These are phyloP conservation scores for Podaxis sp. DNA, from an alignment of 768 basidiomycete species.

Conservation along the genomic window DNA sequence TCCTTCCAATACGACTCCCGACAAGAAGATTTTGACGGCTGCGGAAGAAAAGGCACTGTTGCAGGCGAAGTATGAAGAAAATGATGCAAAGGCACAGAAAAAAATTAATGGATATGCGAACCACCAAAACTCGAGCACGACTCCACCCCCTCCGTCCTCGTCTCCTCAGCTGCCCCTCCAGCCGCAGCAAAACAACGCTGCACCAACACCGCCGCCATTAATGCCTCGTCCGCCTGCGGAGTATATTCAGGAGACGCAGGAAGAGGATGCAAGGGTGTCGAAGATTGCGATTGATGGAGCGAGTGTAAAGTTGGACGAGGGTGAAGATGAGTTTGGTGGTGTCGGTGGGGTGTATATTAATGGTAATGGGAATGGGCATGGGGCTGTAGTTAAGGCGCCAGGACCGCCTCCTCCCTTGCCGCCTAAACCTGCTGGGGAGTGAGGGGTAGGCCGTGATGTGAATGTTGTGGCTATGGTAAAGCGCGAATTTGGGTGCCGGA, in stretches of 20 bases:
- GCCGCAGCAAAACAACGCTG: constrained; percentile 19
- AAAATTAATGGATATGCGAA: background rate
- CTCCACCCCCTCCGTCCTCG: background rate
- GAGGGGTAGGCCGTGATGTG: background rate
- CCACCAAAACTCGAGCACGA: background rate
- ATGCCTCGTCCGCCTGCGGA: constrained; percentile 75
- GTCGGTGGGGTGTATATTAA: constrained; percentile 4
- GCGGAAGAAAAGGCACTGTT: constrained; percentile 79
- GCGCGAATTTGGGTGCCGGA: background rate
- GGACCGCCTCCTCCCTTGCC: constrained; percentile 19
- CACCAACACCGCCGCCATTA: constrained; percentile 64
- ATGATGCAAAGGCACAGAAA: constrained; percentile 34
- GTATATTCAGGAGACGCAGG: constrained; percentile 81
- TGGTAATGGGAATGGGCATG: constrained; percentile 10
- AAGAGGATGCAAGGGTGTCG: constrained; percentile 64
- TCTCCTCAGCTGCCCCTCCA: constrained; percentile 10
- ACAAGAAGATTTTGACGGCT: constrained; percentile 50
- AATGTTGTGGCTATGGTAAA: background rate
- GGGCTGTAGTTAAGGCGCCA: constrained; percentile 11
- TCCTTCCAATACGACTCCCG: constrained; percentile 20
- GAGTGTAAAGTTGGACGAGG: constrained; percentile 23
- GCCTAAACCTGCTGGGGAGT: constrained; percentile 20
- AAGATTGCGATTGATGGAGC: constrained; percentile 35
- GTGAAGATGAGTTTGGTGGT: background rate
- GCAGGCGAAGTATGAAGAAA: constrained; percentile 60